A percentile compares a stretch with the other conserved stretches of the same genome.
Conservation (phyloP, 495 filamentous ascomycete genomes). For the Venustampulla echinocandica region DNA sequence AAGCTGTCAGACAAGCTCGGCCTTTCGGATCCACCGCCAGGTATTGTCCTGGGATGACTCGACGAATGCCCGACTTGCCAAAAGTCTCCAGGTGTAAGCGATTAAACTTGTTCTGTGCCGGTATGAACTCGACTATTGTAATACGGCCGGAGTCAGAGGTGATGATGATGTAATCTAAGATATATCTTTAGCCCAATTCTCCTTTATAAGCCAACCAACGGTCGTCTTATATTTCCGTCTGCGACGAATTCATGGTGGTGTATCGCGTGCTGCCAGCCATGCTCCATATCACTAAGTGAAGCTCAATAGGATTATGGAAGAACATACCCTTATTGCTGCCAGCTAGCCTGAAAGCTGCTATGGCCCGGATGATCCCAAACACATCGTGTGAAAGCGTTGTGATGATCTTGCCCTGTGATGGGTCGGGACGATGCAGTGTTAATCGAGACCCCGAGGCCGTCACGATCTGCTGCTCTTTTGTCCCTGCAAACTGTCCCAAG, state of each 20-base stretch:
- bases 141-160: constrained; percentile 93
- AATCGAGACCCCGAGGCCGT: constrained; percentile 86
- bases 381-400: constrained; percentile 84
- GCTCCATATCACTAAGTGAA: constrained; percentile 90
- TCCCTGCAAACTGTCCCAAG: constrained; percentile 87
- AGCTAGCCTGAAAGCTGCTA: constrained; percentile 82
- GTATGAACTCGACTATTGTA: constrained; percentile 85
- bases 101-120: constrained; percentile 77
- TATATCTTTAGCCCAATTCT: constrained; percentile 50
- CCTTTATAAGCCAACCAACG: constrained; percentile 14
- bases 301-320: constrained; percentile 37
- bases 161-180: constrained; percentile 89
- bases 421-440: constrained; percentile 78
- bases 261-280: constrained; percentile 27
- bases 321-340: constrained; percentile 95
- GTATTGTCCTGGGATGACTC: constrained; percentile 92
- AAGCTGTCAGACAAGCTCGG: constrained; percentile 85
- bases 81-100: constrained; percentile 93
- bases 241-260: constrained; percentile 18
- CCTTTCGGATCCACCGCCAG: constrained; percentile 92
- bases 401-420: constrained; percentile 72
- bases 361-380: constrained; percentile 84
- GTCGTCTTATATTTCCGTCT: constrained; percentile 13
- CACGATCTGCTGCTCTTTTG: constrained; percentile 93
- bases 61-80: constrained; percentile 90